A percentile compares a stretch with the other conserved stretches of the same genome.
These are phyloP conservation scores for Stephania yunnanensis DNA, from an alignment of 164 flowering plant genomes.

Conservation along the genomic window DNA sequence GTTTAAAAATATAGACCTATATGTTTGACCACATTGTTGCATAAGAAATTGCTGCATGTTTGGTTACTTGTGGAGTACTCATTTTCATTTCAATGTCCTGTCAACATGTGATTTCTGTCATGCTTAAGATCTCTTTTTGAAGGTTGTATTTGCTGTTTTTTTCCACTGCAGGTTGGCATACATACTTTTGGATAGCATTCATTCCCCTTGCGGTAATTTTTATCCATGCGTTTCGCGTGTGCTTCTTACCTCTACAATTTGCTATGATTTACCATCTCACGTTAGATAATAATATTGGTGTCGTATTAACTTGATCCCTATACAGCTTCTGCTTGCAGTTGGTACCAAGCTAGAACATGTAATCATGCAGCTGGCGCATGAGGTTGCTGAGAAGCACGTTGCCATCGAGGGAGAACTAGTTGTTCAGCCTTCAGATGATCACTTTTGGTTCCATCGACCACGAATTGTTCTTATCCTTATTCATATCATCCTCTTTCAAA, in stretches of 20 bases:
- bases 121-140: constrained; percentile 3
- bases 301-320: neutral
- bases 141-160: neutral
- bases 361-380: constrained; percentile 8
- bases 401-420: constrained; percentile 35
- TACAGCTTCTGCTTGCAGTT: constrained; percentile 73
- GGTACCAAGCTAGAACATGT: constrained; percentile 75
- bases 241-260: neutral
- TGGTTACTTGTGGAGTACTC: neutral
- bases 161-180: constrained; percentile 77
- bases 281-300: neutral
- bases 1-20: neutral
- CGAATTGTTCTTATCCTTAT: constrained; percentile 57
- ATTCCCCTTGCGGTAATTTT: constrained; percentile 59
- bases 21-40: neutral
- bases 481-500: constrained; percentile 28
- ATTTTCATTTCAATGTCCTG: neutral
- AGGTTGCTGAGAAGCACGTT: constrained; percentile 22
- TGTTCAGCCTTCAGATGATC: constrained; percentile 24
- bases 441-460: constrained; percentile 76
- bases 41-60: neutral
- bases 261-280: neutral
- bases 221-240: neutral
- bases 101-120: neutral
- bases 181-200: constrained; percentile 86